phyloP scores from a whole-genome alignment of 768 basidiomycete species.

The Pleurotus tuber-regium region DNA sequence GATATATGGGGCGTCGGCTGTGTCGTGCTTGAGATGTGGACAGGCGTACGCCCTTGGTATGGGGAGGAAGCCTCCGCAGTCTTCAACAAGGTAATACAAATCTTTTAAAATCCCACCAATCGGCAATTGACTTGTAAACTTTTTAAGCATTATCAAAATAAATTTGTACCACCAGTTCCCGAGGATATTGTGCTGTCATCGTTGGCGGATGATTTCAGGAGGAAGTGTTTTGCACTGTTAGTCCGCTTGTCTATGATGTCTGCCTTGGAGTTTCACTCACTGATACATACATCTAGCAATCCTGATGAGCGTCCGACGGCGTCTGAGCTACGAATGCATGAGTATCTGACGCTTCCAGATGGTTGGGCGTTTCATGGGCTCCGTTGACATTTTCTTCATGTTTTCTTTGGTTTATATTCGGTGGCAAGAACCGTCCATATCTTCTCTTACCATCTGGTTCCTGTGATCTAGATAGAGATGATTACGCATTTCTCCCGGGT shows the following conservation, averaged over 20 bases:
- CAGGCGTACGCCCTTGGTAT: conserved; percentile 92
- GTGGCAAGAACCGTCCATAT: too few relatives aligned
- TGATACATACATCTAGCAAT: conserved; percentile 46
- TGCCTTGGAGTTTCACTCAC: not conserved
- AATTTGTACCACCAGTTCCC: conserved; percentile 87
- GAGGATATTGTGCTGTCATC: conserved; percentile 72
- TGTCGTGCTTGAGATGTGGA: conserved; percentile 99
- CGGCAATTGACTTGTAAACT: not conserved
- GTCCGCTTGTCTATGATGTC: conserved; percentile 23
- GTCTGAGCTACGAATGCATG: conserved; percentile 74
- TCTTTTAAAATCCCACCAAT: conserved; percentile 7
- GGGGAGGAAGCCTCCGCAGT: conserved; percentile 88
- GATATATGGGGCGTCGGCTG: conserved; percentile 99
- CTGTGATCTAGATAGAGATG: too few relatives aligned
- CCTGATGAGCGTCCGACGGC: conserved; percentile 82
- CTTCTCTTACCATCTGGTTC: too few relatives aligned
- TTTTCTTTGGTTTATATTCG: too few relatives aligned
- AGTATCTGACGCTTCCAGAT: conserved; percentile 68
- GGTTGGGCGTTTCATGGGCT: conserved; percentile 77
- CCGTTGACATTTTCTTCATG: conserved; percentile 30
- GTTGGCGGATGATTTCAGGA: conserved; percentile 82
- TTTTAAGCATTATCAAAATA: conserved; percentile 75
- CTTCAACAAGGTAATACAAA: conserved; percentile 76
- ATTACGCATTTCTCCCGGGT: too few relatives aligned
- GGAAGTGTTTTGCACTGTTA: conserved; percentile 86